Base-by-base conservation (phyloP, 192 early-diverging fungal species). In the Mortierella claussenii region DNA sequence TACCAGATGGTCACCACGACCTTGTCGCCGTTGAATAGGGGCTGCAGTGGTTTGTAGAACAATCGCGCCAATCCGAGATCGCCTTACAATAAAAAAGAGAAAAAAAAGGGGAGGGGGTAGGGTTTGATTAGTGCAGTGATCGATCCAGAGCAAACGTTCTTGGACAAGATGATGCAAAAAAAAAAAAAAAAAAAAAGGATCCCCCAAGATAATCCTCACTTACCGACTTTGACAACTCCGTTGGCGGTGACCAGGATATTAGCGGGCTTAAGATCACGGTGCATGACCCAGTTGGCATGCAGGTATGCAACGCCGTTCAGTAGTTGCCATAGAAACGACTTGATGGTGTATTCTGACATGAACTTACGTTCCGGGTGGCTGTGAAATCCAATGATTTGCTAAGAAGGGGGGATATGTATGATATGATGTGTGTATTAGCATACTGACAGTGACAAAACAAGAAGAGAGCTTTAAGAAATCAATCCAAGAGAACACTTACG, bases 1-100 rank as follows among this genome's bases (percentile, higher is more conserved):
- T 99, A 99, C 97, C 97, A 99, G 34, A 97, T 89, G 0, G 97
- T 99, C 7, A 99, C 96, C 23, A 99, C 91, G 1, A 93, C 90
- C 62, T 91, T 91, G 63, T 91, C 96, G 1, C 90, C 90, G 26
- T 88, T 93, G 36, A 93, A 96, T 67, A 97, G 82, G 0, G 93
- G 90, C 50, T 88, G 83, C 17, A 89, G 68, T 18, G 96, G 94
- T 24, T 85, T 78, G 36, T 89, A 84, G 60, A 92, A 95, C 37
- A 90, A 78, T 15, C 95, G 83, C 3, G 97, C 96, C 48, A 99
- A 79, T 32, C 96, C 96, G 82, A 97, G 89, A 84, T 98, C 95
- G 65, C 95, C 95, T 90, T 57, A 34, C 8, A 7, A 30, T 31
- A 13, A 44, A 37, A 55, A 24, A 46, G 37, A 45, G 15, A 48